Percentiles rank a stretch among this genome's conserved stretches.
Evolutionary conservation across 208 protist species (phyloP).

Genomic region (Leishmania mexicana): DNA sequence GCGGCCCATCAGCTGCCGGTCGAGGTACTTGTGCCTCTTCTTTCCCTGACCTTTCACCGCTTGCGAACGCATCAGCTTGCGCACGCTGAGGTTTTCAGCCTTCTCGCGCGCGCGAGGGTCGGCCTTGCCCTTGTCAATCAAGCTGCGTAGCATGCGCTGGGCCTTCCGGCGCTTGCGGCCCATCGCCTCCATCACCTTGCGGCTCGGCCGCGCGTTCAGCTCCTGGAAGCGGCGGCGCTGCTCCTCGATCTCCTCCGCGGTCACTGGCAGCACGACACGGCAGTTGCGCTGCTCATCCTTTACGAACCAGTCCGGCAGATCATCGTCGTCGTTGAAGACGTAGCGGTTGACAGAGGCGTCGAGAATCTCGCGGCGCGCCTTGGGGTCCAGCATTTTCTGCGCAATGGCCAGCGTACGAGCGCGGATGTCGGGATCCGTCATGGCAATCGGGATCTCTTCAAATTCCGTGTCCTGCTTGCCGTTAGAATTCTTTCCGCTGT

Average conservation of each 20-base stretch:
- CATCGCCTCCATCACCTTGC: constrained; percentile 98
- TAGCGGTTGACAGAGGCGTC: constrained; percentile 89
- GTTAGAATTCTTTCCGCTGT: constrained; percentile 40
- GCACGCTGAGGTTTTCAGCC: constrained; percentile 70
- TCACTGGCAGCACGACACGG: constrained; percentile 82
- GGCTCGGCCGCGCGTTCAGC: constrained; percentile 95
- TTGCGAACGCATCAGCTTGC: constrained; percentile 90
- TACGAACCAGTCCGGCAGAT: constrained; percentile 93
- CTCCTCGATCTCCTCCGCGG: constrained; percentile 91
- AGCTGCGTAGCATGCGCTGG: constrained; percentile 80
- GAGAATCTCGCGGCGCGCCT: constrained; percentile 83
- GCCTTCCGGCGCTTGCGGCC: constrained; percentile 93
- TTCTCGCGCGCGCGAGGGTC: constrained; percentile 88
- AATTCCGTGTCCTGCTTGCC: constrained; percentile 77
- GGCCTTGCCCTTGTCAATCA: constrained; percentile 90
- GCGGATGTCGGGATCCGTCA: constrained; percentile 85
- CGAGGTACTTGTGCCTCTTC: constrained; percentile 86
- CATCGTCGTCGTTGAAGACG: constrained; percentile 90
- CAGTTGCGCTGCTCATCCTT: constrained; percentile 92
- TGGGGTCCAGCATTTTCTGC: constrained; percentile 86
- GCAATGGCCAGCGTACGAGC: constrained; percentile 89
- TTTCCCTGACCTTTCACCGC: constrained; percentile 75
- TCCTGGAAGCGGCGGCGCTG: constrained; percentile 91
- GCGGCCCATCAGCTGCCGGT: constrained; percentile 77
- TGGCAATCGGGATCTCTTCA: constrained; percentile 86